Evolutionary conservation across 225 moss, liverwort and hornwort genomes (phyloP).

Genomic region (Physcomitrium patens): DNA sequence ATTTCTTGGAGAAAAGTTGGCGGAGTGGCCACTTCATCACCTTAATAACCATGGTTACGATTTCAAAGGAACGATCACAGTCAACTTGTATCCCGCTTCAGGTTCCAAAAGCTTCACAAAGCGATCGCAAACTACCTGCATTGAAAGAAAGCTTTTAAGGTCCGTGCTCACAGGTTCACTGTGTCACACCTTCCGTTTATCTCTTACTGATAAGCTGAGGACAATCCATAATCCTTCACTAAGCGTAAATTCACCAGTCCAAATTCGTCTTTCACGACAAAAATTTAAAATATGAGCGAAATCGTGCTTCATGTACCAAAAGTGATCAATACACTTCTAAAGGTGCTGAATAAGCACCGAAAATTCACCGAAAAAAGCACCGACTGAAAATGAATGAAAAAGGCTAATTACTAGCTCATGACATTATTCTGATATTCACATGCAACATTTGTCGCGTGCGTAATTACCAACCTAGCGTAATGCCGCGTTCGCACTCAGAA

Average conservation of each 20-base stretch:
- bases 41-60: slow-evolving; percentile 80
- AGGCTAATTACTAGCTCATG: neutral
- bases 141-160: slow-evolving; percentile 10
- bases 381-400: neutral
- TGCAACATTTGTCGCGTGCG: slow-evolving; percentile 12
- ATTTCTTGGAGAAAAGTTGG: slow-evolving; percentile 74
- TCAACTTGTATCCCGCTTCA: neutral
- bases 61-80: neutral
- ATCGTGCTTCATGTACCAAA: neutral
- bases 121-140: slow-evolving; percentile 27
- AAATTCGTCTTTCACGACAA: neutral
- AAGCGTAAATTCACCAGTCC: neutral
- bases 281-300: neutral
- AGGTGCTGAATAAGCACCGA: neutral
- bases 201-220: neutral
- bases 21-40: slow-evolving; percentile 94
- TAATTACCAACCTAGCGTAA: slow-evolving; percentile 4
- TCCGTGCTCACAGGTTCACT: neutral
- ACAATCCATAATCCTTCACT: neutral
- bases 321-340: slow-evolving; percentile 1
- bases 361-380: slow-evolving; percentile 8
- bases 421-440: slow-evolving; percentile 1
- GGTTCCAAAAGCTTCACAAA: slow-evolving; percentile 7
- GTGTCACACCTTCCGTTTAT: neutral
- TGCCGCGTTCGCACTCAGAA: neutral